Conservation (phyloP, 164 flowering plant species). For the Dillenia turbinata region DNA sequence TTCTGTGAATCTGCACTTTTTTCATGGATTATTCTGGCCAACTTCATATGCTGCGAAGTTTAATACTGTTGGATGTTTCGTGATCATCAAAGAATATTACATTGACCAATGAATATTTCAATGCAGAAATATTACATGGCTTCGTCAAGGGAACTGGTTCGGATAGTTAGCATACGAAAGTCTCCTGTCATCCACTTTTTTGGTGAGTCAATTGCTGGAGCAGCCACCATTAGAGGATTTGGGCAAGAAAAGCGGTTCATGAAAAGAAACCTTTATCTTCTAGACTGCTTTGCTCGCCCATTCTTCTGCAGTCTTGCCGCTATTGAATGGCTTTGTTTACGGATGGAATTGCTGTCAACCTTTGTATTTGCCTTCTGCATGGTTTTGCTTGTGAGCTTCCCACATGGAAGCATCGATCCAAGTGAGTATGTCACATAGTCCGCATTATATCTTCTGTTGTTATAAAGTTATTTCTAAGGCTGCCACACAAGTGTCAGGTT, state of each 20-base stretch:
- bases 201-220: constrained; percentile 98
- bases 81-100: too few species aligned
- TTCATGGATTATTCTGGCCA: too few species aligned
- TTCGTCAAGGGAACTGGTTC: constrained; percentile 92
- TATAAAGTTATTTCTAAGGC: too few species aligned
- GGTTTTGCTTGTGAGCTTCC: constrained; percentile 92
- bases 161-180: constrained; percentile 95
- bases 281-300: constrained; percentile 96
- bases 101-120: background rate
- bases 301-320: constrained; percentile 95
- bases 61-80: too few species aligned
- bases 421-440: constrained; percentile 43
- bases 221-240: constrained; percentile 95
- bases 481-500: too few species aligned
- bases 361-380: constrained; percentile 96
- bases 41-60: too few species aligned
- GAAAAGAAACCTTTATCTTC: constrained; percentile 93
- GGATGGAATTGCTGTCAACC: constrained; percentile 97
- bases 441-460: background rate
- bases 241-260: constrained; percentile 94
- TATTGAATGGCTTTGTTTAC: constrained; percentile 97
- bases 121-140: constrained; percentile 99
- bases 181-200: constrained; percentile 94
- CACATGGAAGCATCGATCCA: constrained; percentile 93
- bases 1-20: too few species aligned